These are phyloP conservation scores for Aspergillus arachidicola DNA, from an alignment of 2,329 filamentous ascomycete species.

Conservation along the genomic window DNA sequence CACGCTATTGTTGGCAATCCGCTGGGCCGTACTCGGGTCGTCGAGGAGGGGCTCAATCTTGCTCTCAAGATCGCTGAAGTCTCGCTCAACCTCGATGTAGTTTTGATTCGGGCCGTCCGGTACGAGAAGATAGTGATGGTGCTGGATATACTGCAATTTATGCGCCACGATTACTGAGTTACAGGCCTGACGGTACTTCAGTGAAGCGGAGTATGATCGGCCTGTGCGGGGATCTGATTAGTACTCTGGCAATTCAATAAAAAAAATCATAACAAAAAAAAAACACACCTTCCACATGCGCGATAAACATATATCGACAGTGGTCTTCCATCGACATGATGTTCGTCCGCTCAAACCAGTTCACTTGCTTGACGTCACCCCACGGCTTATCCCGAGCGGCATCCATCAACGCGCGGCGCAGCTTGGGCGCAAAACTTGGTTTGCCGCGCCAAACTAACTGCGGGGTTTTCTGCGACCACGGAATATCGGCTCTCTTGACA, in stretches of 20 bases:
- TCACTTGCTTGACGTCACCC: constrained; percentile 50
- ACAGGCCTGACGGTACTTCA: constrained; percentile 55
- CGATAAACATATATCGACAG: constrained; percentile 56
- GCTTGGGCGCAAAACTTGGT: constrained; percentile 43
- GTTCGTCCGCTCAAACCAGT: constrained; percentile 45
- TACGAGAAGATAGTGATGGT: constrained; percentile 49
- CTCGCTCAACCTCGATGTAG: constrained; percentile 48
- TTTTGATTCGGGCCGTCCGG: constrained; percentile 48
- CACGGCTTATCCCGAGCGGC: constrained; percentile 45
- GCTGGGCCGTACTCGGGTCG: constrained; percentile 40
- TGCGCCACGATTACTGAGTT: constrained; percentile 50
- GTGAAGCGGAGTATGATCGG: constrained; percentile 50
- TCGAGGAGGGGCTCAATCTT: constrained; percentile 39
- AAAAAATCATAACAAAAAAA: not conserved
- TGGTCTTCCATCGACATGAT: constrained; percentile 55
- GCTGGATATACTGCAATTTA: constrained; percentile 50
- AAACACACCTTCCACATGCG: constrained; percentile 54
- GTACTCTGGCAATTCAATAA: not conserved
- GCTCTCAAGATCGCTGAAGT: constrained; percentile 57
- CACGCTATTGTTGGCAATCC: constrained; percentile 51
- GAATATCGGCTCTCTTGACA: constrained; percentile 29
- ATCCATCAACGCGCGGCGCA: constrained; percentile 45
- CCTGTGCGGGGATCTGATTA: constrained; percentile 16
- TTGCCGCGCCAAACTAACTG: constrained; percentile 55
- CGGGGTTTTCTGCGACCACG: constrained; percentile 41